Base-by-base conservation (phyloP, 257 asterid genomes). In the Fraxinus excelsior region DNA sequence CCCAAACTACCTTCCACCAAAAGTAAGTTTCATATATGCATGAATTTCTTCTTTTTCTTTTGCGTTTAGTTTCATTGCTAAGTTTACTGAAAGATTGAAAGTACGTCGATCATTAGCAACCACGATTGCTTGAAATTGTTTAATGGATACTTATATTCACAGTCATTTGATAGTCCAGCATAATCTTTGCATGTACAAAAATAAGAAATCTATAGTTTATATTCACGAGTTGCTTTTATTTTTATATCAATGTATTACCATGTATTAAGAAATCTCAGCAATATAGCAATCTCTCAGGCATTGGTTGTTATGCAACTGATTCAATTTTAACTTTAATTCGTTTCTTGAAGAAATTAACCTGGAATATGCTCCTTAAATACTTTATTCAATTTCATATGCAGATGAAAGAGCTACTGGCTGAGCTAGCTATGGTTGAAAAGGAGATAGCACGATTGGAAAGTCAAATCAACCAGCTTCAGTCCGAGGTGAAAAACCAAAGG, bases 1-100 rank as follows among this genome's bases (percentile, higher is more conserved):
- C 79, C 98, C 98, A 2, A 87, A 76, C 79, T 92, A 83, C 34
- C 86, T 94, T 64, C 97, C 98, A 13, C 93, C 89, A 14, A 90
- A 92, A 68, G 98, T 90, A 81, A 77, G 90, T 28, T 2, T 23
- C 23, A 7, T 5, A 66, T 3, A 14, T 46, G 56, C n/a, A 46
- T 46, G n/a, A 16, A 46, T 46, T 14, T 14, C n/a, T 53, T 53
- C 25, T 7, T 21, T 0, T n/a, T 7, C 7, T 23, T 58, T 7
- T n/a, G 13, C 4, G 8, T 58, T 21, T 58, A 19, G 2, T 56
- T 18, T 56, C 26, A n/a, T 56, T 58, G 4, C 12, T 58, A n/a
- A 14, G 18, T 46, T 46, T 46, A 46, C 56, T 16, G 56, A 14
- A 46, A 46, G n/a, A 46, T 16, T 46, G 56, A 46, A 46, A 14